Evolutionary conservation across 1,139 yeast species (phyloP).

Genomic region (Taiozyma sp.): DNA sequence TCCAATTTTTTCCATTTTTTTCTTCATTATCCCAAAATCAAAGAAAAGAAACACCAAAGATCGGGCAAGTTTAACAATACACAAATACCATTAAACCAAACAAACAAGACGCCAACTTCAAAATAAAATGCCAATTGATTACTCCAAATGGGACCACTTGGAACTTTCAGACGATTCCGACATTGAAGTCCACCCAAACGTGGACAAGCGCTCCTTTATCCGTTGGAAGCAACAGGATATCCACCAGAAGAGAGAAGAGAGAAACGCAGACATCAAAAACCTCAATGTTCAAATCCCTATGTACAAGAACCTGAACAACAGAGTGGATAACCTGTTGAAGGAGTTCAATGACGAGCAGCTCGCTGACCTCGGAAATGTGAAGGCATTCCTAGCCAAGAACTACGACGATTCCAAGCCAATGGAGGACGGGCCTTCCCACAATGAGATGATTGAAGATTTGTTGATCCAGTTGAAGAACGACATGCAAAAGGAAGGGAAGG

Average conservation of each 20-base stretch:
- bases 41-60: not conserved
- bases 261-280: slow-evolving; percentile 72
- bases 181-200: slow-evolving; percentile 96
- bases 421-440: slow-evolving; percentile 71
- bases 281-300: slow-evolving; percentile 70
- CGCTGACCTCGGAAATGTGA: slow-evolving; percentile 34
- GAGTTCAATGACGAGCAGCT: slow-evolving; percentile 39
- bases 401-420: slow-evolving; percentile 66
- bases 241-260: slow-evolving; percentile 83
- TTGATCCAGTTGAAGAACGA: slow-evolving; percentile 66
- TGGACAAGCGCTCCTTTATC: slow-evolving; percentile 88
- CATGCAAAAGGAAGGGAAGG: slow-evolving; percentile 44
- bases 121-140: slow-evolving; percentile 68
- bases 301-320: slow-evolving; percentile 68
- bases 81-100: not conserved
- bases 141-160: slow-evolving; percentile 96
- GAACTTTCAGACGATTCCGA: slow-evolving; percentile 96
- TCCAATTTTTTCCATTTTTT: not conserved
- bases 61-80: too few relatives aligned
- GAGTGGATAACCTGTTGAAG: slow-evolving; percentile 62
- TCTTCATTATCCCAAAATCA: not conserved
- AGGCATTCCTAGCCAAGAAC: slow-evolving; percentile 38
- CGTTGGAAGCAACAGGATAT: slow-evolving; percentile 97
- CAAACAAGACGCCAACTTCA: not conserved
- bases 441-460: slow-evolving; percentile 90